Conservation (phyloP, 495 filamentous ascomycete genomes). For the Penicillium soppii region DNA sequence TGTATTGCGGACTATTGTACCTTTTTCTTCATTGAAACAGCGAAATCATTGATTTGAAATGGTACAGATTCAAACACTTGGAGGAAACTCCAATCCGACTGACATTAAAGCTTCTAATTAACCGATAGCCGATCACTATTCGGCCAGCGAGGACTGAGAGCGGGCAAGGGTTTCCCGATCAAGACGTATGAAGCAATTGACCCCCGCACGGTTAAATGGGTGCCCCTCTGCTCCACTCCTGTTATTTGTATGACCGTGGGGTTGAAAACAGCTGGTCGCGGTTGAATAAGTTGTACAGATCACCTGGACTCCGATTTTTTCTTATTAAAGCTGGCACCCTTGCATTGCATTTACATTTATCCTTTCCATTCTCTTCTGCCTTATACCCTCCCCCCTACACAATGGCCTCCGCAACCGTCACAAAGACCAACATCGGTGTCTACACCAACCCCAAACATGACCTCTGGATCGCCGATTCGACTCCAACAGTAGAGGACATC, state of each 20-base stretch:
- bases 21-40: too few species aligned
- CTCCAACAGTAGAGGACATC: conserved; percentile 72
- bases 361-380: conserved; percentile 5
- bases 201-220: conserved; percentile 30
- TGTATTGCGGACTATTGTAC: too few species aligned
- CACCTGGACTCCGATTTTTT: conserved; percentile 7
- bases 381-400: conserved; percentile 1
- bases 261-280: conserved; percentile 4
- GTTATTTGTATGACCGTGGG: conserved; percentile 3
- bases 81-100: neutral
- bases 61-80: neutral
- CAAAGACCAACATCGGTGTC: conserved; percentile 88
- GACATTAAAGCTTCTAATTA: conserved; percentile 18
- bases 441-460: conserved; percentile 93
- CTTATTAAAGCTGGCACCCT: conserved; percentile 23
- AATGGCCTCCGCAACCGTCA: conserved; percentile 41
- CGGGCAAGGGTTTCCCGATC: conserved; percentile 12
- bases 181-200: conserved; percentile 7
- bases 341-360: conserved; percentile 5
- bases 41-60: too few species aligned
- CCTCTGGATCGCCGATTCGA: conserved; percentile 80
- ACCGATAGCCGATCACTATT: conserved; percentile 24
- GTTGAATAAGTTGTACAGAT: conserved; percentile 5
- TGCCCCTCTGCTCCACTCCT: conserved; percentile 25
- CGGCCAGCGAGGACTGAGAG: conserved; percentile 14